Conservation (phyloP, 352 stramenopile species). For the Thraustotheca clavata region DNA sequence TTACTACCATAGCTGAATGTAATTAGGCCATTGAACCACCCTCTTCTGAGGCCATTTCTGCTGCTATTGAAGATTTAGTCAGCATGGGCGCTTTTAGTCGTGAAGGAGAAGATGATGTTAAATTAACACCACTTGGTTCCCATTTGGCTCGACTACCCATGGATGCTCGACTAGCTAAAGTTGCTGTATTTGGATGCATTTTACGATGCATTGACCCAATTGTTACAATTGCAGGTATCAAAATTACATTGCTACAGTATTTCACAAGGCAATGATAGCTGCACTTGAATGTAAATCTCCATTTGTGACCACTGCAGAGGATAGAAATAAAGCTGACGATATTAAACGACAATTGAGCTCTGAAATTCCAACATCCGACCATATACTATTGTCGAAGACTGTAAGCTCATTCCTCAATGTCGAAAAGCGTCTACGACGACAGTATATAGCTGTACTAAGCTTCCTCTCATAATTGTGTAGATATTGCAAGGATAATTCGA, state of each 20-base stretch:
- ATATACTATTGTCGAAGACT: slow-evolving; percentile 68
- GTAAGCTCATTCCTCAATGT: slow-evolving; percentile 53
- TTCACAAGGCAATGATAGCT: neutral
- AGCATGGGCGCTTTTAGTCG: slow-evolving; percentile 81
- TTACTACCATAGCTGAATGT: neutral
- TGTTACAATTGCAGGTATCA: slow-evolving; percentile 71
- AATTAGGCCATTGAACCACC: slow-evolving; percentile 87
- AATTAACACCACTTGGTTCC: slow-evolving; percentile 54
- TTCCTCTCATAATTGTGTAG: slow-evolving; percentile 27
- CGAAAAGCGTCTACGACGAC: slow-evolving; percentile 24
- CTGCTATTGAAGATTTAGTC: slow-evolving; percentile 86
- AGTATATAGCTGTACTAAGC: slow-evolving; percentile 26
- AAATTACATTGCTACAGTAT: slow-evolving; percentile 33
- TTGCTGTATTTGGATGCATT: slow-evolving; percentile 82
- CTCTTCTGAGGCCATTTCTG: slow-evolving; percentile 78
- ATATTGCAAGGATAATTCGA: slow-evolving; percentile 61
- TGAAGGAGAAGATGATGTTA: slow-evolving; percentile 21
- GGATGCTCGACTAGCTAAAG: slow-evolving; percentile 81
- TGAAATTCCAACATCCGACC: slow-evolving; percentile 61
- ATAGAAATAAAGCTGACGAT: slow-evolving; percentile 39
- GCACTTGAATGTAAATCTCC: slow-evolving; percentile 41
- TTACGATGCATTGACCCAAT: slow-evolving; percentile 75
- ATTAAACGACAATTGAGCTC: slow-evolving; percentile 58
- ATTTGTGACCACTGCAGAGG: slow-evolving; percentile 64
- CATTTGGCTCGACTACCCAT: slow-evolving; percentile 39